These are phyloP conservation scores for Biscogniauxia sp. DNA, from an alignment of 2,329 filamentous ascomycete species.

Conservation along the genomic window DNA sequence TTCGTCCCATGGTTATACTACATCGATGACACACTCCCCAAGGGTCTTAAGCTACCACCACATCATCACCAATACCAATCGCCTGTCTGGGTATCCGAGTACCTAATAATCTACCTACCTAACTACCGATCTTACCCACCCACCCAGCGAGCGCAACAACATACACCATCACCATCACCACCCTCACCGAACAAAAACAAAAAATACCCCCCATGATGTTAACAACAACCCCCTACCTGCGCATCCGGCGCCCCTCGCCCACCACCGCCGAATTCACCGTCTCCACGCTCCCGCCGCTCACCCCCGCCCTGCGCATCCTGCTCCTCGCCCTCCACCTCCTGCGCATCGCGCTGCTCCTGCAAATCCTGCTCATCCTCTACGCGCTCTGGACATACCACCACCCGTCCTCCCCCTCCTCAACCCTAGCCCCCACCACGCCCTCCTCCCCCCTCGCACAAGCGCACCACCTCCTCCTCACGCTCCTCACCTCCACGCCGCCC, in stretches of 20 bases:
- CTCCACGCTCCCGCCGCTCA: slow-evolving; percentile 67
- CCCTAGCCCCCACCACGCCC: slow-evolving; percentile 13
- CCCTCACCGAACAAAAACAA: neutral
- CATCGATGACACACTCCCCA: neutral
- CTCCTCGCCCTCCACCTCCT: slow-evolving; percentile 42
- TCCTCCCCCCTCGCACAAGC: slow-evolving; percentile 21
- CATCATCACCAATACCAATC: no score
- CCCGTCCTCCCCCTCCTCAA: slow-evolving; percentile 3
- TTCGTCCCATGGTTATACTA: neutral
- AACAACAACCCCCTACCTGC: slow-evolving; percentile 57
- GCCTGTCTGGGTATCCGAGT: no score
- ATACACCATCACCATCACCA: slow-evolving; percentile 8
- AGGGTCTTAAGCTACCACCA: no score
- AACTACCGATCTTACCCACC: no score
- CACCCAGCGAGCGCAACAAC: neutral
- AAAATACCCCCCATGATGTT: slow-evolving; percentile 58
- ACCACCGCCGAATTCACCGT: slow-evolving; percentile 93
- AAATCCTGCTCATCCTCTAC: slow-evolving; percentile 48
- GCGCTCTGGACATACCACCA: slow-evolving; percentile 40
- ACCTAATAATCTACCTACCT: no score
- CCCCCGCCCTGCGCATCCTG: slow-evolving; percentile 46
- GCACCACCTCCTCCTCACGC: slow-evolving; percentile 15
- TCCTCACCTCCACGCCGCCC: slow-evolving; percentile 24
- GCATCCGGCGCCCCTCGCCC: slow-evolving; percentile 68
- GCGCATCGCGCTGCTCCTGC: slow-evolving; percentile 41